phyloP scores from a whole-genome alignment of 83 land plant genomes.

The Thuja plicata region DNA sequence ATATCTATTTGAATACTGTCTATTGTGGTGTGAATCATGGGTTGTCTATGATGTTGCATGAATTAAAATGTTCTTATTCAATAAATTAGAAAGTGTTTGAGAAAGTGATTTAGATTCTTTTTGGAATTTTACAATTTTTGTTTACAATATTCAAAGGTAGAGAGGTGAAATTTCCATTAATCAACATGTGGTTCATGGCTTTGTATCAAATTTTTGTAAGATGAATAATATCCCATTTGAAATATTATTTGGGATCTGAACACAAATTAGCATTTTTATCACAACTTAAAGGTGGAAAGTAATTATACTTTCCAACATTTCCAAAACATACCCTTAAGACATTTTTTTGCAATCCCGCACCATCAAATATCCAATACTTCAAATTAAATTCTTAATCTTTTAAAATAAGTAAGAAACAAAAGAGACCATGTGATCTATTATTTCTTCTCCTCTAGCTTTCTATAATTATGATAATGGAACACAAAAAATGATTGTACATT shows the following conservation, averaged over 20 bases:
- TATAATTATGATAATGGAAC: too few relatives aligned
- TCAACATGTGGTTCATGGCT: not conserved
- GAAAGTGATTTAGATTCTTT: too few relatives aligned
- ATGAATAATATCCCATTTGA: conserved; percentile 9
- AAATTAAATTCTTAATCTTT: not conserved
- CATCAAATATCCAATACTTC: not conserved
- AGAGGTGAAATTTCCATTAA: not conserved
- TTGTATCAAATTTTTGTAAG: not conserved
- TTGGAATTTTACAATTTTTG: too few relatives aligned
- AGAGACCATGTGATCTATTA: too few relatives aligned
- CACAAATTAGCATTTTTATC: not conserved
- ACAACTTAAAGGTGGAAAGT: not conserved
- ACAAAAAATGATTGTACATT: too few relatives aligned
- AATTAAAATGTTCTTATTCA: too few relatives aligned
- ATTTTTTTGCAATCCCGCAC: not conserved
- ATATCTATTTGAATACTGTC: too few relatives aligned
- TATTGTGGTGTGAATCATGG: too few relatives aligned
- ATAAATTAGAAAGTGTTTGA: too few relatives aligned
- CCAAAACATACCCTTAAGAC: not conserved
- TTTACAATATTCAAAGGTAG: not conserved
- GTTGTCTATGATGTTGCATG: too few relatives aligned
- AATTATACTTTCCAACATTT: not conserved
- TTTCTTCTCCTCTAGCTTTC: too few relatives aligned
- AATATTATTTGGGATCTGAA: not conserved
- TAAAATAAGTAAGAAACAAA: not conserved